Percentiles rank a stretch among this genome's conserved stretches.
Conservation (phyloP, 192 early-diverging fungal species). For the Coemansia sp. region DNA sequence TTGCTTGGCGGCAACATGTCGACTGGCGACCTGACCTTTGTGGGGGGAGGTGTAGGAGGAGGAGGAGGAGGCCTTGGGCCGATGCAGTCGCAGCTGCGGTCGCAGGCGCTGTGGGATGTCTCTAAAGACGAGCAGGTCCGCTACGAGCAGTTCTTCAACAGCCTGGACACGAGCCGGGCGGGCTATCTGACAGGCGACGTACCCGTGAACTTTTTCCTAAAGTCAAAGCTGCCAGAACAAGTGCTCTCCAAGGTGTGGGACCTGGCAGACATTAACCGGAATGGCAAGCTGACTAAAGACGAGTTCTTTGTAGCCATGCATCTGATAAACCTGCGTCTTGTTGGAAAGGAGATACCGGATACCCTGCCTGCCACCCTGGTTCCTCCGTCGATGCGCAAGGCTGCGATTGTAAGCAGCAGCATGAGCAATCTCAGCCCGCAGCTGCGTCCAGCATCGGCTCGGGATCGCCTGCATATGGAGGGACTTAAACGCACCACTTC, state of each 20-base stretch:
- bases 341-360: constrained; percentile 56
- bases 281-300: constrained; percentile 61
- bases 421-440: constrained; percentile 35
- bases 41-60: too few relatives aligned
- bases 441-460: constrained; percentile 27
- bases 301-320: constrained; percentile 83
- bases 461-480: constrained; percentile 20
- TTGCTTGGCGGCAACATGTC: constrained; percentile 24
- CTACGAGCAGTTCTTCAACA: constrained; percentile 74
- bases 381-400: constrained; percentile 48
- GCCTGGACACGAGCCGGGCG: constrained; percentile 59
- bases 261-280: constrained; percentile 62
- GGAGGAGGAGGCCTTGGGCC: background rate
- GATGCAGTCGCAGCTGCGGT: background rate
- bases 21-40: constrained; percentile 25
- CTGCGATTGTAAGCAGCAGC: constrained; percentile 33
- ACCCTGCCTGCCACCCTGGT: constrained; percentile 47
- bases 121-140: constrained; percentile 67
- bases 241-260: constrained; percentile 80
- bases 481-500: constrained; percentile 33
- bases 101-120: constrained; percentile 65
- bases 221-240: constrained; percentile 66
- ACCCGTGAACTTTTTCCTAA: constrained; percentile 73
- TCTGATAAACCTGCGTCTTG: constrained; percentile 62
- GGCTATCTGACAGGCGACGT: constrained; percentile 73